Conservation (phyloP, 257 asterid genomes). For the Leptodermis oblonga region DNA sequence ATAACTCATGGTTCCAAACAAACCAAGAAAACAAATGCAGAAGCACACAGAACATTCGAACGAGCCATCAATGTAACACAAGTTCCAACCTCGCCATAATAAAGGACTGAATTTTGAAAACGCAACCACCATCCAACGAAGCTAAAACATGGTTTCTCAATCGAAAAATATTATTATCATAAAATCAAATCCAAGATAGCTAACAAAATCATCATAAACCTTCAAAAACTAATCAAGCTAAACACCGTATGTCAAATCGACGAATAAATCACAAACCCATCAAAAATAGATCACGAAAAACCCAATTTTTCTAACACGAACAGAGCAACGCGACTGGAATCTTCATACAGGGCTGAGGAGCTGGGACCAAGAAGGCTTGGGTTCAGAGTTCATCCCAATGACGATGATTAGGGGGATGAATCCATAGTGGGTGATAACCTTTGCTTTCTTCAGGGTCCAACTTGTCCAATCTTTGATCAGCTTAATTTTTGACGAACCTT, state of each 20-base stretch:
- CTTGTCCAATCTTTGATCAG: slow-evolving; percentile 84
- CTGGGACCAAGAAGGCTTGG: slow-evolving; percentile 73
- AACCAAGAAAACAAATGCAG: not conserved
- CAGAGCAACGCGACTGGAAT: too few relatives aligned
- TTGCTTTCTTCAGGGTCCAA: slow-evolving; percentile 82
- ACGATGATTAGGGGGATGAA: slow-evolving; percentile 74
- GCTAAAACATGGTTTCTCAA: not conserved
- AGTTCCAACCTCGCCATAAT: not conserved
- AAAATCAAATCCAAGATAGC: not conserved
- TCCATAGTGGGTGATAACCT: slow-evolving; percentile 80
- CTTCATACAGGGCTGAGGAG: slow-evolving; percentile 80
- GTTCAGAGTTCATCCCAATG: slow-evolving; percentile 89
- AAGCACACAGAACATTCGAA: not conserved
- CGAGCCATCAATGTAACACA: not conserved
- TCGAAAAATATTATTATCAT: not conserved
- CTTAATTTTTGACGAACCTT: slow-evolving; percentile 41
- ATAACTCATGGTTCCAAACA: not conserved
- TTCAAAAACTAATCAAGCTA: not conserved
- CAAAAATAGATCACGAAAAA: not conserved
- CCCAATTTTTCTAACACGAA: not conserved
- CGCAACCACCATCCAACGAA: not conserved
- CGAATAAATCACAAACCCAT: slow-evolving; percentile 14
- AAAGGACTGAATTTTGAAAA: not conserved
- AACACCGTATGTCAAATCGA: slow-evolving; percentile 15
- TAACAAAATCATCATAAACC: not conserved